These are phyloP conservation scores for Endotrypanum monterogeii DNA, from an alignment of 208 protist genomes.

Conservation along the genomic window DNA sequence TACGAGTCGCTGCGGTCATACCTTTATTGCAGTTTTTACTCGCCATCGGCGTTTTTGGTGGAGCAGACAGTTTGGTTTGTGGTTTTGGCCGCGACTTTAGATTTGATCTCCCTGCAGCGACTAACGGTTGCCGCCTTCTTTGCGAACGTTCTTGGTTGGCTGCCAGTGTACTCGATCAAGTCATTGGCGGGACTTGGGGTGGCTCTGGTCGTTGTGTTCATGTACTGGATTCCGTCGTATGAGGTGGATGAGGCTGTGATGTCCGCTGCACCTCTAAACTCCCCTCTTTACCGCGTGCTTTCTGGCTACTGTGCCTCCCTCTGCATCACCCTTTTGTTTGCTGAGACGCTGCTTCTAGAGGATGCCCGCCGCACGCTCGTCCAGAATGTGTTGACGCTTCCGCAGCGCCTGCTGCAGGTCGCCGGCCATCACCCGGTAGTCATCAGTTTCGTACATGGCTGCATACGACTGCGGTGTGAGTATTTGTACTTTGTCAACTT, in stretches of 20 bases:
- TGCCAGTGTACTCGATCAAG: slow-evolving; percentile 24
- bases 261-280: slow-evolving; percentile 10
- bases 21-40: slow-evolving; percentile 35
- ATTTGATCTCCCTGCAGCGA: slow-evolving; percentile 31
- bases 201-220: slow-evolving; percentile 18
- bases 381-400: slow-evolving; percentile 17
- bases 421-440: slow-evolving; percentile 8
- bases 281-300: slow-evolving; percentile 11
- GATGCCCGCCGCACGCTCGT: slow-evolving; percentile 30
- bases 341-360: slow-evolving; percentile 30
- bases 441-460: not conserved
- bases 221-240: slow-evolving; percentile 25
- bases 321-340: slow-evolving; percentile 36
- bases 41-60: slow-evolving; percentile 34
- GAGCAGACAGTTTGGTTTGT: slow-evolving; percentile 42
- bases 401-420: slow-evolving; percentile 27
- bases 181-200: slow-evolving; percentile 11
- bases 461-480: slow-evolving; percentile 17
- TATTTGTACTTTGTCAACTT: slow-evolving; percentile 65
- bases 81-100: slow-evolving; percentile 8
- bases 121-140: slow-evolving; percentile 31
- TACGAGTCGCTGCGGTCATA: slow-evolving; percentile 35
- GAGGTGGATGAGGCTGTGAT: slow-evolving; percentile 24
- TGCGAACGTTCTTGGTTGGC: slow-evolving; percentile 22
- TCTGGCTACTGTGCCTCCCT: slow-evolving; percentile 44